These are phyloP conservation scores for Sporisorium graminicola DNA, from an alignment of 1,284 basidiomycete genomes.

Conservation along the genomic window DNA sequence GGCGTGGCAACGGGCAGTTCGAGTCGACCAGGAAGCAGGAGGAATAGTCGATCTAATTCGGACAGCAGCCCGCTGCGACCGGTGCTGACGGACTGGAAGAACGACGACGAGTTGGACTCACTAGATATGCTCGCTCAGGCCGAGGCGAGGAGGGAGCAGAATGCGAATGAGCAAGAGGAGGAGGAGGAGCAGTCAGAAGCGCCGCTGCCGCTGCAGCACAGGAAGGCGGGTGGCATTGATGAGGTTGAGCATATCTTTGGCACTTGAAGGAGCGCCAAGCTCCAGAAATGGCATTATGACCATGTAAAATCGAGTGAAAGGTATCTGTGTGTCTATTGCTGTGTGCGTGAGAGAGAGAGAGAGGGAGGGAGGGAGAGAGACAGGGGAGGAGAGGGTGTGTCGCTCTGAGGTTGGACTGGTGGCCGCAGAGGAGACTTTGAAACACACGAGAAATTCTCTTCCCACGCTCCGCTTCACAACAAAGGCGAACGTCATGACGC, in stretches of 20 bases:
- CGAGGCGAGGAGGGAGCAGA: slow-evolving; percentile 43
- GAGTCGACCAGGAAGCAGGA: slow-evolving; percentile 30
- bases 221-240: slow-evolving; percentile 63
- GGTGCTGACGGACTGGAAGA: slow-evolving; percentile 60
- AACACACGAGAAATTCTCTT: too few relatives aligned
- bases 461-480: too few relatives aligned
- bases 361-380: too few relatives aligned
- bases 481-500: too few relatives aligned
- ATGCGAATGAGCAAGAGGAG: slow-evolving; percentile 20
- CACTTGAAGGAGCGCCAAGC: slow-evolving; percentile 8
- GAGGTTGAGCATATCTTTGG: slow-evolving; percentile 65
- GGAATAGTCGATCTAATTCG: slow-evolving; percentile 48
- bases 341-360: background rate
- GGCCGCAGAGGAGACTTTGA: too few relatives aligned
- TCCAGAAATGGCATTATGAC: background rate
- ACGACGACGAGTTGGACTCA: slow-evolving; percentile 50
- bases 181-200: slow-evolving; percentile 36
- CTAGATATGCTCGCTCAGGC: slow-evolving; percentile 39
- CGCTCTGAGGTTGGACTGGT: too few relatives aligned
- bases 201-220: slow-evolving; percentile 47
- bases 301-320: background rate
- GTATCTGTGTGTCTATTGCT: background rate
- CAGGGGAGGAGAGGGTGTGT: too few relatives aligned
- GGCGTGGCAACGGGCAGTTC: slow-evolving; percentile 7
- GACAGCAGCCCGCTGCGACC: slow-evolving; percentile 55